phyloP scores from a whole-genome alignment of 2,329 filamentous ascomycete species.

The Pezicula rhizophila region DNA sequence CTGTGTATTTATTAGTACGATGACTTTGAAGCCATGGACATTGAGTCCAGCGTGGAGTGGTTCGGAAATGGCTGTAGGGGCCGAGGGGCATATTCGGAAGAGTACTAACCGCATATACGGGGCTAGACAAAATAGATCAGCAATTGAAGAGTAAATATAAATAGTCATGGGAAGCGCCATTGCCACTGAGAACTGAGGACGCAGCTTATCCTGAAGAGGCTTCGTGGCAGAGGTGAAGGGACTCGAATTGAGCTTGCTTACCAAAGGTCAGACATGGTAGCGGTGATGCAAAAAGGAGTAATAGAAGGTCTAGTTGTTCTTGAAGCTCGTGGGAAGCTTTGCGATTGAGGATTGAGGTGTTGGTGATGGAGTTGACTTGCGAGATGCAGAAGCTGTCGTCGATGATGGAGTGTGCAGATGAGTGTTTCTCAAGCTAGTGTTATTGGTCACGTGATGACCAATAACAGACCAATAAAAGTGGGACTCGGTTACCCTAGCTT shows the following conservation, averaged over 20 bases:
- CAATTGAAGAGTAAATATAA: constrained; percentile 17
- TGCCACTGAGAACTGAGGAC: background rate
- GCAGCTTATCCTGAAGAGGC: constrained; percentile 23
- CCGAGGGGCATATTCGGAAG: constrained; percentile 6
- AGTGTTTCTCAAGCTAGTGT: constrained; percentile 3
- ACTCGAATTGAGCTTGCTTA: constrained; percentile 46
- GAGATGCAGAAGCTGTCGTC: constrained; percentile 14
- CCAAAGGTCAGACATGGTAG: constrained; percentile 78
- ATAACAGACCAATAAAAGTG: too few species aligned
- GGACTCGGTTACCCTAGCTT: too few species aligned
- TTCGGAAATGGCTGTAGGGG: constrained; percentile 14
- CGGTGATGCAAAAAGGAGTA: constrained; percentile 26
- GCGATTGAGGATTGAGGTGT: constrained; percentile 15
- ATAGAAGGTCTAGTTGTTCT: constrained; percentile 6
- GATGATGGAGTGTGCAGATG: constrained; percentile 14
- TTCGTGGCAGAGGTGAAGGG: constrained; percentile 8
- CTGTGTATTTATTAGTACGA: constrained; percentile 33
- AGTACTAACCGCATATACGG: constrained; percentile 95
- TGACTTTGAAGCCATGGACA: constrained; percentile 14
- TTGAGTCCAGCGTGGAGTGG: constrained; percentile 6
- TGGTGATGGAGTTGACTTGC: constrained; percentile 22
- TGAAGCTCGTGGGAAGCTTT: constrained; percentile 19
- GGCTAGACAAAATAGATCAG: constrained; percentile 56
- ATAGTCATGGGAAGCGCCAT: background rate
- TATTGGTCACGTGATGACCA: background rate